Base-by-base conservation (phyloP, 2,329 filamentous ascomycete species). In the Penicillium fuscoglaucum region DNA sequence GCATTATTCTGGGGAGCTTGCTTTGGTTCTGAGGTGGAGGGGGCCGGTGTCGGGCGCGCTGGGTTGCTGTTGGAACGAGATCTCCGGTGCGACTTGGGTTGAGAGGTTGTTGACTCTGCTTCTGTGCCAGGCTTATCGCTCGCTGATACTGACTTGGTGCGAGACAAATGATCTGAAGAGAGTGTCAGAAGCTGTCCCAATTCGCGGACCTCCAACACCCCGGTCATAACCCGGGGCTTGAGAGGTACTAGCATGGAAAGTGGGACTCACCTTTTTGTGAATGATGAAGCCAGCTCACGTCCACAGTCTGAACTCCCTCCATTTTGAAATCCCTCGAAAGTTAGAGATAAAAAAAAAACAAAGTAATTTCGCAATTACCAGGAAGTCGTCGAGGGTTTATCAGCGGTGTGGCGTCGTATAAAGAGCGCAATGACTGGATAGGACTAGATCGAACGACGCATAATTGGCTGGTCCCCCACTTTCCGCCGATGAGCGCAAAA, bases 211-310 rank as follows among this genome's bases (percentile, higher is more conserved):
- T 47, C 40, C 40, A 19, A 39, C n/a, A 29, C 29, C 39, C 35
- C 28, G 15, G 31, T 24, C 31, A 15, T 26, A 51, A 24, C 44
- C 29, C 29, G 49, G 35, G 31, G 45, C 24, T 37, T 31, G 7
- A 53, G 26, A 52, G 35, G n/a, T 37, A 40, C 57, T 49, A 35
- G 43, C 8, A 49, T 46, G 45, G 10, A 24, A 52, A 52, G 47
- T 59, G 47, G 39, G 48, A 77, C 83, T 76, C 82, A 90, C 91
- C 91, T 88, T 90, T 92, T 63, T 87, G 86, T 67, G 88, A 86
- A 72, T 90, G 89, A 77, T 95, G 90, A 81, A 96, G 89, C 91
- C 91, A 96, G 76, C 89, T 92, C 71, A 96, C 91, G 77, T 96
- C 91, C 70, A 96, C 85, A 66, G 88, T 88, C 74, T 91, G 87